Conservation (phyloP, 257 asterid genomes). For the Orobanche coerulescens region DNA sequence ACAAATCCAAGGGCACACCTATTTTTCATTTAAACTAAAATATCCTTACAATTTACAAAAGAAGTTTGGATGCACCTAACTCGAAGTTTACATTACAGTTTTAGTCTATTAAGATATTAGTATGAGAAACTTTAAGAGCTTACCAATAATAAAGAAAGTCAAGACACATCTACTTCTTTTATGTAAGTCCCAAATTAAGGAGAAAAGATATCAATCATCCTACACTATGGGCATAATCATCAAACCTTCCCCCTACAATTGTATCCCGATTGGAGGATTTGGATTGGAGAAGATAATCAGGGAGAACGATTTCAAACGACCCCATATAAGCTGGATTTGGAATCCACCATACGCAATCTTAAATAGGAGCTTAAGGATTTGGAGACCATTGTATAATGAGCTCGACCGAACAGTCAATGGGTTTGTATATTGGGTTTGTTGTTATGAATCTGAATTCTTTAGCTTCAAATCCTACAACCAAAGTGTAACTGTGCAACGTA, state of each 20-base stretch:
- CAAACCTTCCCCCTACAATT: no score
- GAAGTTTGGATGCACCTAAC: not conserved
- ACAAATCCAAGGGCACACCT: not conserved
- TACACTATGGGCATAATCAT: not conserved
- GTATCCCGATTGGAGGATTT: not conserved
- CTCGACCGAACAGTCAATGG: not conserved
- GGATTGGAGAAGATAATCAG: not conserved
- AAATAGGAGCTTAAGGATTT: not conserved
- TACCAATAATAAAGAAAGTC: not conserved
- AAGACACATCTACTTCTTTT: not conserved
- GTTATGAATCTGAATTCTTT: not conserved
- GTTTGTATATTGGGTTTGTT: not conserved
- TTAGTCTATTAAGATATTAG: slow-evolving; percentile 5
- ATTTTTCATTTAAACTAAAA: not conserved
- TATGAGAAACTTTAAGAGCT: not conserved
- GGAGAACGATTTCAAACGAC: no score
- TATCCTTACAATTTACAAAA: not conserved
- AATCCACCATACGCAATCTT: not conserved
- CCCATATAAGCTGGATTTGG: not conserved
- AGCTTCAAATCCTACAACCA: not conserved
- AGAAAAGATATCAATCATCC: not conserved
- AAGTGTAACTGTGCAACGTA: not conserved
- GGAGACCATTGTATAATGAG: not conserved
- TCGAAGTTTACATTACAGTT: not conserved
- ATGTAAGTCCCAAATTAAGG: not conserved